Percentiles rank a stretch among this genome's conserved stretches.
These are phyloP conservation scores for Blastobotrys chiropterorum DNA, from an alignment of 805 yeast species.

Conservation along the genomic window DNA sequence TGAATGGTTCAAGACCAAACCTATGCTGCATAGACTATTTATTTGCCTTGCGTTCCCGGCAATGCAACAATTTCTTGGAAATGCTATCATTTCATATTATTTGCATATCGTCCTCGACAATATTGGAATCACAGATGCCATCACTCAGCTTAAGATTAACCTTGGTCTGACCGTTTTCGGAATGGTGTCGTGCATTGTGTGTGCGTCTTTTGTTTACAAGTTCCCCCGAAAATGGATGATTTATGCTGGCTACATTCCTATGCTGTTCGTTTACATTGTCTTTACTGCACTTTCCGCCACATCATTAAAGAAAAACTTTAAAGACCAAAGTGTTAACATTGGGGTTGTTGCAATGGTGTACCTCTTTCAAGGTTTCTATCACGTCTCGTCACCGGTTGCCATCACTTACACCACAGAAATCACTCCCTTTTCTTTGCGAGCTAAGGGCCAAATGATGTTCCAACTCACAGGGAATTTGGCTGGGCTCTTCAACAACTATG, in stretches of 20 bases:
- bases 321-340: not conserved
- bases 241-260: slow-evolving; percentile 11
- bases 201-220: slow-evolving; percentile 7
- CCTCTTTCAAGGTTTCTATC: slow-evolving; percentile 1
- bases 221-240: slow-evolving; percentile 15
- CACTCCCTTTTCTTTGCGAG: slow-evolving; percentile 30
- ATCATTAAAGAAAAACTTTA: not conserved
- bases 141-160: slow-evolving; percentile 17
- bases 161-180: slow-evolving; percentile 12
- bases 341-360: slow-evolving; percentile 9
- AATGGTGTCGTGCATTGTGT: not conserved
- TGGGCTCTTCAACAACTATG: slow-evolving; percentile 28
- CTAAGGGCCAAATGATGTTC: slow-evolving; percentile 36
- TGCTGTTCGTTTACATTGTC: slow-evolving; percentile 21
- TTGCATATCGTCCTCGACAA: slow-evolving; percentile 44
- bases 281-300: slow-evolving; percentile 39
- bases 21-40: slow-evolving; percentile 11
- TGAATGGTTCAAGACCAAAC: slow-evolving; percentile 11
- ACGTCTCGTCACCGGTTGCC: slow-evolving; percentile 2
- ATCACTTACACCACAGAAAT: slow-evolving; percentile 20
- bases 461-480: slow-evolving; percentile 18
- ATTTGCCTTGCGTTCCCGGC: slow-evolving; percentile 10
- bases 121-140: slow-evolving; percentile 43
- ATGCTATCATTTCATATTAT: slow-evolving; percentile 34
- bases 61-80: slow-evolving; percentile 16